Evolutionary conservation across 176 grass and related monocot species (phyloP).

Genomic region (Carex pumila): DNA sequence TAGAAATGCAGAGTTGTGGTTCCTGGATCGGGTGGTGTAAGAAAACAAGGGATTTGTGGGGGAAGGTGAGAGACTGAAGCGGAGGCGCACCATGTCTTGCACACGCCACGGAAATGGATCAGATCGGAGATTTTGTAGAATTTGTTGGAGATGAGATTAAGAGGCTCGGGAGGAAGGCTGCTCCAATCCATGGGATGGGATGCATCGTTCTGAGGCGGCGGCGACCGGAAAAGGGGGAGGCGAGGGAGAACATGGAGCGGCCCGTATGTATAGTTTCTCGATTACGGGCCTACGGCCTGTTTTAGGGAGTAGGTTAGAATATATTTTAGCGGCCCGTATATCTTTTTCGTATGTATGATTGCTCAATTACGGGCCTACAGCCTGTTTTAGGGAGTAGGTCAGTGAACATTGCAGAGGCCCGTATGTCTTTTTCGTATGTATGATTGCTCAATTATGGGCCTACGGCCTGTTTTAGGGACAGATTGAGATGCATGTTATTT

Average conservation of each 20-base stretch:
- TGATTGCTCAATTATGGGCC: not conserved
- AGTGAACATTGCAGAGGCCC: too few species aligned
- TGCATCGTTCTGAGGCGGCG: not conserved
- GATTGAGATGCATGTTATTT: too few species aligned
- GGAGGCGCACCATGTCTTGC: not conserved
- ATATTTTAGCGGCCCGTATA: too few species aligned
- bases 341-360: not conserved
- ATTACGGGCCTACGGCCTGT: too few species aligned
- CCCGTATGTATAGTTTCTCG: too few species aligned
- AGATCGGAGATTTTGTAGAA: not conserved
- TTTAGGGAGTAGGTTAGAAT: too few species aligned
- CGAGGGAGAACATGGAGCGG: too few species aligned
- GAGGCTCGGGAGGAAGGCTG: not conserved
- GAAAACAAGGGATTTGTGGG: conserved; percentile 13
- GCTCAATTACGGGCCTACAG: not conserved
- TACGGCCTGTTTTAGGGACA: too few species aligned
- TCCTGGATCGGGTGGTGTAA: not conserved
- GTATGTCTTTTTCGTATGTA: too few species aligned
- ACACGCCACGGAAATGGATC: not conserved
- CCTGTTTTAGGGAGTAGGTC: too few species aligned
- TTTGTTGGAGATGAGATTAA: conserved; percentile 2
- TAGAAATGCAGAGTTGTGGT: not conserved
- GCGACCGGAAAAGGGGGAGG: not conserved
- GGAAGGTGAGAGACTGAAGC: not conserved
- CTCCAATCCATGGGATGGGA: conserved; percentile 8